These are phyloP conservation scores for Rhazya stricta DNA, from an alignment of 257 asterid species.

Conservation along the genomic window DNA sequence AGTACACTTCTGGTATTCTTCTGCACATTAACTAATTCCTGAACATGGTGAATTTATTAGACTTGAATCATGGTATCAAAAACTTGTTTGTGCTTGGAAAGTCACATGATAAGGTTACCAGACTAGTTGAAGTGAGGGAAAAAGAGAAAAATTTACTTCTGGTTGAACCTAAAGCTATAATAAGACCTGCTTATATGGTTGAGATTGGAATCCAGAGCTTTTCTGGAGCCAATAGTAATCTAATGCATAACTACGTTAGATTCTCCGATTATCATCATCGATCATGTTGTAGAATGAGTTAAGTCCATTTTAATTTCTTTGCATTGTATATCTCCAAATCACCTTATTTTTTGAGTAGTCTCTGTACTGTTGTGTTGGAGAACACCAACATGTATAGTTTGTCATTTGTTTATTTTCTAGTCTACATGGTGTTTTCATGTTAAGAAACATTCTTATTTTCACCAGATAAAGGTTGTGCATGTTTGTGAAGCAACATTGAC, in stretches of 20 bases:
- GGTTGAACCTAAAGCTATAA: not conserved
- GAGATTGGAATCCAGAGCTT: not conserved
- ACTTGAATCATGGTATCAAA: not conserved
- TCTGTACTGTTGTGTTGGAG: not conserved
- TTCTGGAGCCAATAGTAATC: not conserved
- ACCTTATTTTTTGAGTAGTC: not conserved
- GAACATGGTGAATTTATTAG: not conserved
- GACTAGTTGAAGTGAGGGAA: not conserved
- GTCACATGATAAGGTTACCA: not conserved
- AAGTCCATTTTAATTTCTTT: not conserved
- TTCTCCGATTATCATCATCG: not conserved
- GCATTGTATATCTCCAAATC: not conserved
- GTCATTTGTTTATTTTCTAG: not conserved
- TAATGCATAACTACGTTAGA: not conserved
- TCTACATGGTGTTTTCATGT: slow-evolving; percentile 14
- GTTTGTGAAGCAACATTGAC: slow-evolving; percentile 76
- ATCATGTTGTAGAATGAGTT: slow-evolving; percentile 4
- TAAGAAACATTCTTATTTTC: slow-evolving; percentile 9
- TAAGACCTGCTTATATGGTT: not conserved
- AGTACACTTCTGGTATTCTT: not conserved
- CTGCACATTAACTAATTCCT: not conserved
- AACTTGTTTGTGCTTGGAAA: not conserved
- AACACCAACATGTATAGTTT: not conserved
- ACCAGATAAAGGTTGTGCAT: slow-evolving; percentile 72
- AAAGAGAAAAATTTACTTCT: not conserved